Evolutionary conservation across 2,329 filamentous ascomycete genomes (phyloP).

Genomic region (Grosmannia penicillata): DNA sequence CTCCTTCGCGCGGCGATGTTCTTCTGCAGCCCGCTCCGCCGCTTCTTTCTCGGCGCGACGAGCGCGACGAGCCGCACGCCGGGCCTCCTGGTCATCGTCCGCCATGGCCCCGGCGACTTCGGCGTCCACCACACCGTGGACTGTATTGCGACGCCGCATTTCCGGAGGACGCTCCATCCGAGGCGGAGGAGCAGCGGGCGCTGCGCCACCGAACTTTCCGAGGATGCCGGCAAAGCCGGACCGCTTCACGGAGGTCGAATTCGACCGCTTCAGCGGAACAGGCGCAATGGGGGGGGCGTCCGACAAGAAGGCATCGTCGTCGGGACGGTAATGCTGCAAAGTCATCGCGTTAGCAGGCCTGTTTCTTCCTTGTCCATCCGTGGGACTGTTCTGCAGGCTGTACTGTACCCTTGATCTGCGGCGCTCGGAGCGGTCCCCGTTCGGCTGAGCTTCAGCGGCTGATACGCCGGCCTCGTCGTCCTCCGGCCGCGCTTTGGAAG

Average conservation of each 20-base stretch:
- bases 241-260: slow-evolving; percentile 46
- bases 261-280: slow-evolving; percentile 42
- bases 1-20: slow-evolving; percentile 41
- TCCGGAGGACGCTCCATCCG: slow-evolving; percentile 21
- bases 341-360: neutral
- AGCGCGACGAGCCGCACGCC: slow-evolving; percentile 46
- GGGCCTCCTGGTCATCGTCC: slow-evolving; percentile 37
- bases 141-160: slow-evolving; percentile 32
- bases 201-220: slow-evolving; percentile 35
- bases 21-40: slow-evolving; percentile 36
- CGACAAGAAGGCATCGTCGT: slow-evolving; percentile 47
- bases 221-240: slow-evolving; percentile 46
- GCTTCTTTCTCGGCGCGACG: slow-evolving; percentile 37
- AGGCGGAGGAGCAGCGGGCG: slow-evolving; percentile 13
- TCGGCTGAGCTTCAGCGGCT: slow-evolving; percentile 27
- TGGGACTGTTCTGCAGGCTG: neutral
- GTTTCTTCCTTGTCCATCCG: too few relatives aligned
- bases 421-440: slow-evolving; percentile 29
- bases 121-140: slow-evolving; percentile 30
- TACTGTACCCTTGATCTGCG: slow-evolving; percentile 27
- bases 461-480: slow-evolving; percentile 34
- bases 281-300: slow-evolving; percentile 31
- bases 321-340: slow-evolving; percentile 48
- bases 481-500: slow-evolving; percentile 9
- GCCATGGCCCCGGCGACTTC: slow-evolving; percentile 23